A percentile compares a stretch with the other conserved stretches of the same genome.
Evolutionary conservation across 495 filamentous ascomycete genomes (phyloP).

Genomic region (Penicillium coprophilum): DNA sequence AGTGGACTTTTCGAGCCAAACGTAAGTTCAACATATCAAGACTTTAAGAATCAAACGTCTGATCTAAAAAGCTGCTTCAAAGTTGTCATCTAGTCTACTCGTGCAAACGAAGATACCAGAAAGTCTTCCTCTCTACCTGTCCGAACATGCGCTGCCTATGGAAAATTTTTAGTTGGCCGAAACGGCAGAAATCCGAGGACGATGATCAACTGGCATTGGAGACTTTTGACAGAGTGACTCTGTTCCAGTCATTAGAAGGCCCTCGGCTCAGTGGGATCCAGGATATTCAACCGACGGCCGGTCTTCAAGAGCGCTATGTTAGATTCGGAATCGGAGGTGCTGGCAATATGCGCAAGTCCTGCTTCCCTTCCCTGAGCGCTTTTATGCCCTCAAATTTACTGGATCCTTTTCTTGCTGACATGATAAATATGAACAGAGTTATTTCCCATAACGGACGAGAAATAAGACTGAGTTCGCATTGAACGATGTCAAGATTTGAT

Average conservation of each 20-base stretch:
- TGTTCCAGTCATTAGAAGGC: slow-evolving; percentile 16
- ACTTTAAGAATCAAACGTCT: not conserved
- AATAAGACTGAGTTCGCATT: slow-evolving; percentile 7
- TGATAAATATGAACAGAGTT: slow-evolving; percentile 7
- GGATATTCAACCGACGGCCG: not conserved
- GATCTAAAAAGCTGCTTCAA: not conserved
- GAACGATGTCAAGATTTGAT: not conserved
- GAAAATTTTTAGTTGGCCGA: slow-evolving; percentile 22
- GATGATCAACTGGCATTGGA: slow-evolving; percentile 15
- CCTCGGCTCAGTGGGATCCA: not conserved
- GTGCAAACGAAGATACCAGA: not conserved
- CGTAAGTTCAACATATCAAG: not conserved
- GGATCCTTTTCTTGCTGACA: not conserved
- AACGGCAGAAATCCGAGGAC: slow-evolving; percentile 13
- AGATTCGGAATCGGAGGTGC: slow-evolving; percentile 42
- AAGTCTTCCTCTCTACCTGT: not conserved
- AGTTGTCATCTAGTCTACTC: not conserved
- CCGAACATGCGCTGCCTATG: slow-evolving; percentile 20
- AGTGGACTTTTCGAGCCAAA: not conserved
- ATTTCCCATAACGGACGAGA: slow-evolving; percentile 16
- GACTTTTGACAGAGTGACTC: slow-evolving; percentile 2
- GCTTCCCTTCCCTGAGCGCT: slow-evolving; percentile 12
- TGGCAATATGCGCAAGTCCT: slow-evolving; percentile 40
- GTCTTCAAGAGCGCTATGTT: slow-evolving; percentile 32
- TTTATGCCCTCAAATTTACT: not conserved